Percentiles rank a stretch among this genome's conserved stretches.
phyloP scores from a whole-genome alignment of 768 basidiomycete genomes.

The Lanmaoa rubissima region DNA sequence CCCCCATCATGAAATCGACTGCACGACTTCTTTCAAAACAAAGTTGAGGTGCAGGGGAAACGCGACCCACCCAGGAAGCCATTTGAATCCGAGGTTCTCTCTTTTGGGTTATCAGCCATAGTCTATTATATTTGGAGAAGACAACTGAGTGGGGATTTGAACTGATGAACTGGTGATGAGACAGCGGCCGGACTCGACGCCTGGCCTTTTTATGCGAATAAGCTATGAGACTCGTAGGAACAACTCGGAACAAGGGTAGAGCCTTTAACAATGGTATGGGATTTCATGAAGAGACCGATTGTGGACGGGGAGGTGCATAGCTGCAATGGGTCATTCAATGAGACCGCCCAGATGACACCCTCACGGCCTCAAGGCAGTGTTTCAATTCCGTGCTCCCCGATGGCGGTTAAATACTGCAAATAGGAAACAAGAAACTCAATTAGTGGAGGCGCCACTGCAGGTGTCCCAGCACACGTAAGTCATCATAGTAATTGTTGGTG shows the following conservation, averaged over 20 bases:
- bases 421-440: neutral
- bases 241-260: conserved; percentile 8
- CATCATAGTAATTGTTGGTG: too few species aligned
- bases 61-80: conserved; percentile 19
- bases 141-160: conserved; percentile 22
- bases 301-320: neutral
- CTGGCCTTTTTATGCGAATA: conserved; percentile 8
- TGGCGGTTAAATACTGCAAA: neutral
- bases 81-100: conserved; percentile 1
- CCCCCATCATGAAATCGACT: conserved; percentile 41
- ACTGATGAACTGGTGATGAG: neutral
- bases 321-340: neutral
- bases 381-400: conserved; percentile 8
- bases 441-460: too few species aligned
- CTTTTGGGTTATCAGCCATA: conserved; percentile 10
- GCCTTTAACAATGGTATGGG: neutral
- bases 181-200: too few species aligned
- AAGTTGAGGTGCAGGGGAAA: neutral
- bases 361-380: conserved; percentile 1
- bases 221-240: conserved; percentile 3
- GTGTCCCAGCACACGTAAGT: too few species aligned
- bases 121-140: neutral
- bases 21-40: conserved; percentile 1
- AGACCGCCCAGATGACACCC: neutral
- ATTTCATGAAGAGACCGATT: neutral